A percentile compares a stretch with the other conserved stretches of the same genome.
Evolutionary conservation across 345 rosid species (phyloP).

Genomic region (Hevea brasiliensis): DNA sequence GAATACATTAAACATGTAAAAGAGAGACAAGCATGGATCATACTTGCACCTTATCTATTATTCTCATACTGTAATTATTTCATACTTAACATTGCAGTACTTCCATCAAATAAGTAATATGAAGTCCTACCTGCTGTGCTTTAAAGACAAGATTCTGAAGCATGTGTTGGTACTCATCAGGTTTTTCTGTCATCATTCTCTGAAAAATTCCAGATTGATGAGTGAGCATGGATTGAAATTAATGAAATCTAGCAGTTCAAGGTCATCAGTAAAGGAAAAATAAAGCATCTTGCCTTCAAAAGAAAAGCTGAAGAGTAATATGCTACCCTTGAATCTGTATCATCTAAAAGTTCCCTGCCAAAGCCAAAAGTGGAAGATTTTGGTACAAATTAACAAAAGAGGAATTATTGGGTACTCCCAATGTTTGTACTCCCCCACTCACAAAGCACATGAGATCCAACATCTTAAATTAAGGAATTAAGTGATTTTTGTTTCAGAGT

Average conservation of each 20-base stretch:
- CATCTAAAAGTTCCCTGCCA: constrained; percentile 90
- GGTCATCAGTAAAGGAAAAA: constrained; percentile 3
- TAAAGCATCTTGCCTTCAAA: constrained; percentile 63
- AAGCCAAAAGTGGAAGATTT: constrained; percentile 17
- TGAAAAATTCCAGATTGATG: constrained; percentile 33
- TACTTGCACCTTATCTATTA: background rate
- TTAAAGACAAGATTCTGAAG: constrained; percentile 89
- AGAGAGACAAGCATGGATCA: background rate
- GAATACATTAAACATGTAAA: background rate
- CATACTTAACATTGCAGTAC: background rate
- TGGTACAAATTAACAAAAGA: too few species aligned
- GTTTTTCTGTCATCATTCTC: constrained; percentile 99
- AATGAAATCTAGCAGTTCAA: background rate
- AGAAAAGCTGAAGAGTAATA: constrained; percentile 96
- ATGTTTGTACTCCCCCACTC: too few species aligned
- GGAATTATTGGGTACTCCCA: too few species aligned
- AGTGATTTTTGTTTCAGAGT: too few species aligned
- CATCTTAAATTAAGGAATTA: too few species aligned
- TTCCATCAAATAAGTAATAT: constrained; percentile 8
- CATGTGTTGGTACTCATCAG: constrained; percentile 91
- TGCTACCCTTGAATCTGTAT: constrained; percentile 95
- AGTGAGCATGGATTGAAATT: constrained; percentile 24
- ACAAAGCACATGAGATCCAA: too few species aligned
- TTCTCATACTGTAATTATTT: background rate
- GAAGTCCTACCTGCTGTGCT: constrained; percentile 82